These are phyloP conservation scores for Osmanthus fragrans DNA, from an alignment of 257 asterid species.

Conservation along the genomic window DNA sequence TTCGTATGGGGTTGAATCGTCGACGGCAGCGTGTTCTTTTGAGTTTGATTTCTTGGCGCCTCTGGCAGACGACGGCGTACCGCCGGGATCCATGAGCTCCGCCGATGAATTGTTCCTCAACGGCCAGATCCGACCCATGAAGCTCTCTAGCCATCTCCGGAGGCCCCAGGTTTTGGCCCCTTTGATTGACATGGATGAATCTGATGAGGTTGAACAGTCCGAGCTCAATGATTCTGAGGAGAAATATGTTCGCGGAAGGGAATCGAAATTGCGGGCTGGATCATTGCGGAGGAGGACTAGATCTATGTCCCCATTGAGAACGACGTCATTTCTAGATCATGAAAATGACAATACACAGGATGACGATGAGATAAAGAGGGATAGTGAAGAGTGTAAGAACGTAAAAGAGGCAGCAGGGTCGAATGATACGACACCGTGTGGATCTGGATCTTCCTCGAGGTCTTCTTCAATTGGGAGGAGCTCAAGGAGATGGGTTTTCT, in stretches of 20 bases:
- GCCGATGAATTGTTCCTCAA: conserved; percentile 86
- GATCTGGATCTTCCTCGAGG: conserved; percentile 53
- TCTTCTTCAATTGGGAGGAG: conserved; percentile 81
- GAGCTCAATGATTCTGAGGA: conserved; percentile 19
- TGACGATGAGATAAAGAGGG: conserved; percentile 16
- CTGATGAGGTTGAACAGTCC: conserved; percentile 32
- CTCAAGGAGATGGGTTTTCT: conserved; percentile 71
- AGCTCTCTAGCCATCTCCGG: conserved; percentile 62
- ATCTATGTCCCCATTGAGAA: conserved; percentile 78
- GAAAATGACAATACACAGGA: background rate
- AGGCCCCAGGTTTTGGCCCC: conserved; percentile 61
- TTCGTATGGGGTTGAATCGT: conserved; percentile 17
- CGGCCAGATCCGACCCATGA: conserved; percentile 96
- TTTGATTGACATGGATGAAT: conserved; percentile 46
- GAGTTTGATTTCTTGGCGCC: conserved; percentile 69
- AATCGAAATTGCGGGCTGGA: conserved; percentile 52
- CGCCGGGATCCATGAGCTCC: conserved; percentile 65
- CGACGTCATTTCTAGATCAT: conserved; percentile 39
- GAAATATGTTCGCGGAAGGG: conserved; percentile 56
- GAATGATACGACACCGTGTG: conserved; percentile 47
- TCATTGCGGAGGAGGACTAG: conserved; percentile 78
- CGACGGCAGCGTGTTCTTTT: conserved; percentile 33
- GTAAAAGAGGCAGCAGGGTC: conserved; percentile 8
- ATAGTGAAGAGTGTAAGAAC: conserved; percentile 2
- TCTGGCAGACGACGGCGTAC: conserved; percentile 36